phyloP scores from a whole-genome alignment of 352 stramenopile species.

The Pythium brachiatum region DNA sequence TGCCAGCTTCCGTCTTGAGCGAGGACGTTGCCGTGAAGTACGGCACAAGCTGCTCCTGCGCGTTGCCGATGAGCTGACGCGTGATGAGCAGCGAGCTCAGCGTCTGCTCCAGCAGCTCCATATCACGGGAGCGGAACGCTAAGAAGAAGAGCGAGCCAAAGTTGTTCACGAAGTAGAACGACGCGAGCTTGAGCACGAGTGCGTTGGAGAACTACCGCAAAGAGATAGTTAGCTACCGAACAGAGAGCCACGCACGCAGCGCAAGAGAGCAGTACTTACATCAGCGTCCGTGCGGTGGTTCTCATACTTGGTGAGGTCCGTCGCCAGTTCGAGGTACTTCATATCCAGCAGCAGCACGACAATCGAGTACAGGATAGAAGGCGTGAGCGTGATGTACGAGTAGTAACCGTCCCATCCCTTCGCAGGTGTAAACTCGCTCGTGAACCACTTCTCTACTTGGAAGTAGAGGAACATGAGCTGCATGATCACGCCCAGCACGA shows the following conservation, averaged over 20 bases:
- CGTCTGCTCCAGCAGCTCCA: slow-evolving; percentile 89
- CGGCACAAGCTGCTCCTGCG: slow-evolving; percentile 77
- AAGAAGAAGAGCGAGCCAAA: slow-evolving; percentile 97
- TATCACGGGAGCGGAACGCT: slow-evolving; percentile 88
- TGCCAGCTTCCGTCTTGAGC: slow-evolving; percentile 80
- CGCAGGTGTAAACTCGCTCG: slow-evolving; percentile 45
- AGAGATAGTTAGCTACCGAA: neutral
- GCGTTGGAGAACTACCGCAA: slow-evolving; percentile 80
- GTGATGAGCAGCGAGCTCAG: slow-evolving; percentile 84
- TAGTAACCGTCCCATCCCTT: slow-evolving; percentile 70
- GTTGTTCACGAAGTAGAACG: slow-evolving; percentile 98
- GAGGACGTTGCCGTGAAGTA: slow-evolving; percentile 77
- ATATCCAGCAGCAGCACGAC: slow-evolving; percentile 74
- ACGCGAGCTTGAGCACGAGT: slow-evolving; percentile 97
- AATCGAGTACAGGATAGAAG: slow-evolving; percentile 71
- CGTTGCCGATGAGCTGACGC: slow-evolving; percentile 74
- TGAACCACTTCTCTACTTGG: slow-evolving; percentile 68
- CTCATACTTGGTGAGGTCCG: slow-evolving; percentile 91
- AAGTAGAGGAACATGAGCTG: slow-evolving; percentile 85
- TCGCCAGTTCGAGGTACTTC: slow-evolving; percentile 90
- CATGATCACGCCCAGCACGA: slow-evolving; percentile 63
- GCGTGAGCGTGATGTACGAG: slow-evolving; percentile 63
- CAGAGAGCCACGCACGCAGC: neutral
- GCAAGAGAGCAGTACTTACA: slow-evolving; percentile 31
- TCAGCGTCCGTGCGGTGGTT: slow-evolving; percentile 90